A percentile compares a stretch with the other conserved stretches of the same genome.
Evolutionary conservation across 306 rosid species (phyloP).

Genomic region (Lotus japonicus): DNA sequence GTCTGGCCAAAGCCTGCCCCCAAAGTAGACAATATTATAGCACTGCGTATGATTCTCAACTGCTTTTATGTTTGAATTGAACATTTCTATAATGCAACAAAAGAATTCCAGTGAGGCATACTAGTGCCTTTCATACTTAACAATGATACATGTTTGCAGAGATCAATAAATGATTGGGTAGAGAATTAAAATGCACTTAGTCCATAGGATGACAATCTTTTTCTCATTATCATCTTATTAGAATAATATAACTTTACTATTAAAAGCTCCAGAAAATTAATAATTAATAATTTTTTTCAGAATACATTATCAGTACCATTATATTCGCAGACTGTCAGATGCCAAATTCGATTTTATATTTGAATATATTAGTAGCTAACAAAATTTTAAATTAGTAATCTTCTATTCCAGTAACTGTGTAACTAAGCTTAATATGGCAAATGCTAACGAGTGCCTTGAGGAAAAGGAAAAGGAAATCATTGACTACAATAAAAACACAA

Average conservation of each 20-base stretch:
- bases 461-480: no score
- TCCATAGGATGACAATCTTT: neutral
- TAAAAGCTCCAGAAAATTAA: neutral
- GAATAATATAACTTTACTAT: neutral
- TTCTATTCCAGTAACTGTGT: neutral
- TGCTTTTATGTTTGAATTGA: neutral
- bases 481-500: no score
- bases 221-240: neutral
- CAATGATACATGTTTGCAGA: neutral
- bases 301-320: neutral
- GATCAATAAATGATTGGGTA: neutral
- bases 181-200: neutral
- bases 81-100: neutral
- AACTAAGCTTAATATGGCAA: neutral
- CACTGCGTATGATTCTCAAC: slow-evolving; percentile 6
- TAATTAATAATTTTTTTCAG: neutral
- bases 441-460: no score
- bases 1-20: slow-evolving; percentile 59
- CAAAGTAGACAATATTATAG: slow-evolving; percentile 14
- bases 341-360: neutral
- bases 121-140: neutral
- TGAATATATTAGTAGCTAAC: neutral
- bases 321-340: neutral
- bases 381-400: neutral
- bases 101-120: neutral